Evolutionary conservation across 345 rosid genomes (phyloP).

Genomic region (Bretschneidera sinensis): DNA sequence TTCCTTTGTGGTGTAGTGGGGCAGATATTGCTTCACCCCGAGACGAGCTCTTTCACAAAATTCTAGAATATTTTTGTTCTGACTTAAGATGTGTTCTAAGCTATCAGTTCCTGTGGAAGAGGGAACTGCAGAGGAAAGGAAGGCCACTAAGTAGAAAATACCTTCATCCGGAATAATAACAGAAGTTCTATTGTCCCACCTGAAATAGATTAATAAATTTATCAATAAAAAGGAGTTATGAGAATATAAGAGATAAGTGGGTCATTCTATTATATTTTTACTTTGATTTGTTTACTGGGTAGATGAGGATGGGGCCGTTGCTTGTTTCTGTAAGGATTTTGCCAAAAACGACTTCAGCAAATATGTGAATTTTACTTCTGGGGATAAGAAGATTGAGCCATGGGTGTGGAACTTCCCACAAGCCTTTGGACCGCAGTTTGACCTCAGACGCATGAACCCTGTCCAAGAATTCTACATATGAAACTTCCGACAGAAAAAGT

Average conservation of each 20-base stretch:
- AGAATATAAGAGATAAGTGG: slow-evolving; percentile 8
- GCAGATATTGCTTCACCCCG: slow-evolving; percentile 84
- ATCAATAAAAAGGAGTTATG: slow-evolving; percentile 12
- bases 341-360: slow-evolving; percentile 74
- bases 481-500: slow-evolving; percentile 65
- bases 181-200: slow-evolving; percentile 99
- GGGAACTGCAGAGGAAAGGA: slow-evolving; percentile 81
- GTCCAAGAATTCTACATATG: slow-evolving; percentile 78
- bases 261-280: slow-evolving; percentile 26
- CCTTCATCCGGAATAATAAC: slow-evolving; percentile 81
- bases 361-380: slow-evolving; percentile 52
- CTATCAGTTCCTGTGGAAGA: slow-evolving; percentile 68
- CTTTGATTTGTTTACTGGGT: slow-evolving; percentile 92
- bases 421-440: slow-evolving; percentile 73
- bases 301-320: slow-evolving; percentile 92
- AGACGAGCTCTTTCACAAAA: slow-evolving; percentile 52
- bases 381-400: slow-evolving; percentile 98
- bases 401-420: slow-evolving; percentile 98
- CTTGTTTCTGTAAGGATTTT: slow-evolving; percentile 70
- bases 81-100: slow-evolving; percentile 57
- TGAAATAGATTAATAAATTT: slow-evolving; percentile 28
- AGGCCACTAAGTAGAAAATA: slow-evolving; percentile 85
- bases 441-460: slow-evolving; percentile 88
- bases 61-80: slow-evolving; percentile 62
- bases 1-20: slow-evolving; percentile 68